Conservation (phyloP, 2,329 filamentous ascomycete genomes). For the Calcarisporium arbuscula region DNA sequence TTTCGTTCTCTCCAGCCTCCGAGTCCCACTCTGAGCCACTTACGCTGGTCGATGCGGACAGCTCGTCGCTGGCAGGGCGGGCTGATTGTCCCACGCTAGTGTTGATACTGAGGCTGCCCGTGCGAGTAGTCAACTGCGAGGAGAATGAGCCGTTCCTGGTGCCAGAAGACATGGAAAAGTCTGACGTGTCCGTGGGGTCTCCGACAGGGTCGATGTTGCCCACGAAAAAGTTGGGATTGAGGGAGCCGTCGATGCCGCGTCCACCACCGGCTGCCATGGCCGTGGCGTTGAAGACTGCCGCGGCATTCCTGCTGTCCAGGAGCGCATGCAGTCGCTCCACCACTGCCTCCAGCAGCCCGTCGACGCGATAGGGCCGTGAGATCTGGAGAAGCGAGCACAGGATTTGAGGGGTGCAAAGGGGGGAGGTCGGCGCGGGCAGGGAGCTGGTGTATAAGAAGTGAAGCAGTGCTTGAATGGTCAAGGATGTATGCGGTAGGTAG, state of each 20-base stretch:
- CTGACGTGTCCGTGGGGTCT: slow-evolving; percentile 24
- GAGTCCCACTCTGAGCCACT: slow-evolving; percentile 53
- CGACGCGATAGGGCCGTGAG: slow-evolving; percentile 85
- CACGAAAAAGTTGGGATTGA: slow-evolving; percentile 59
- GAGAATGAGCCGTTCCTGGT: slow-evolving; percentile 21
- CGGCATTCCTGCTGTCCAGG: slow-evolving; percentile 88
- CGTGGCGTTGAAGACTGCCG: slow-evolving; percentile 95
- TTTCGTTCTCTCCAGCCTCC: slow-evolving; percentile 43
- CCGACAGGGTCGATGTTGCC: slow-evolving; percentile 38
- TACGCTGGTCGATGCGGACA: slow-evolving; percentile 43
- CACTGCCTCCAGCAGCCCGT: slow-evolving; percentile 86
- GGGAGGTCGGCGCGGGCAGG: slow-evolving; percentile 67
- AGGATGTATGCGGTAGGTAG: slow-evolving; percentile 86
- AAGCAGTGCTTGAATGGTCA: slow-evolving; percentile 83
- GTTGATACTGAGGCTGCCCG: slow-evolving; percentile 42
- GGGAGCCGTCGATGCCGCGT: slow-evolving; percentile 64
- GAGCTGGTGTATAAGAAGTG: slow-evolving; percentile 93
- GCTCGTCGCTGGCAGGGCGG: slow-evolving; percentile 39
- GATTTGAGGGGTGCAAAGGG: slow-evolving; percentile 87
- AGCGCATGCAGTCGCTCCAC: slow-evolving; percentile 85
- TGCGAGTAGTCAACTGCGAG: slow-evolving; percentile 25
- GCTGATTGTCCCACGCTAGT: slow-evolving; percentile 31
- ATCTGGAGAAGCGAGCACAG: slow-evolving; percentile 92
- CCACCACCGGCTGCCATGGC: slow-evolving; percentile 97
- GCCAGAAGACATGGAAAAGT: slow-evolving; percentile 26